A percentile compares a stretch with the other conserved stretches of the same genome.
phyloP scores from a whole-genome alignment of 768 basidiomycete species.

The Leccinum barrowsii region DNA sequence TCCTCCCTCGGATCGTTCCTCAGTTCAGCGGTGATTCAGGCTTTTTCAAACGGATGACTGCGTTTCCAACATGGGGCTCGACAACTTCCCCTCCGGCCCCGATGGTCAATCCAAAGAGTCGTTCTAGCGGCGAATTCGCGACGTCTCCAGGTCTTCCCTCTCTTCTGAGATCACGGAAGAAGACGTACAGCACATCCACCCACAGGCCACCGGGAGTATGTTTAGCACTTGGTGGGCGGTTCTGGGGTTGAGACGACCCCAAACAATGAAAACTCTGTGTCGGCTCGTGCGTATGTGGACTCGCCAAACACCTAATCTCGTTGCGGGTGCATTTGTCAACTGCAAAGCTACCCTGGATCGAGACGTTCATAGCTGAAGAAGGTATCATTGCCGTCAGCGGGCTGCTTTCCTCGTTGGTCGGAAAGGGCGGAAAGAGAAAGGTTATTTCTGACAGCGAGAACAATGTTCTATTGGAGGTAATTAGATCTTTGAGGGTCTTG shows the following conservation, averaged over 20 bases:
- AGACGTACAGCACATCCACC: constrained; percentile 39
- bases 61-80: constrained; percentile 55
- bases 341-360: constrained; percentile 72
- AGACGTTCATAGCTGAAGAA: constrained; percentile 61
- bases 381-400: constrained; percentile 64
- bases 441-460: constrained; percentile 62
- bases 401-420: constrained; percentile 58
- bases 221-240: constrained; percentile 77
- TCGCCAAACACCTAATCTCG: constrained; percentile 75
- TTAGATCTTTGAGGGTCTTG: constrained; percentile 80
- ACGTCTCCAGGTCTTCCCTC: constrained; percentile 21
- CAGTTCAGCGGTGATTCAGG: constrained; percentile 71
- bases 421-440: constrained; percentile 63
- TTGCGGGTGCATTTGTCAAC: constrained; percentile 86
- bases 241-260: constrained; percentile 49
- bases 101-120: constrained; percentile 25
- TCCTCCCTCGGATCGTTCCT: constrained; percentile 67
- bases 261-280: constrained; percentile 40
- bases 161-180: constrained; percentile 30
- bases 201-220: constrained; percentile 71
- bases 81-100: constrained; percentile 34
- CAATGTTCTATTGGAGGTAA: constrained; percentile 64
- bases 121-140: constrained; percentile 39
- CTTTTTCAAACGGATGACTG: constrained; percentile 65
- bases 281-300: constrained; percentile 64